Base-by-base conservation (phyloP, 2,329 filamentous ascomycete genomes). In the Aaosphaeria pasadenensis region DNA sequence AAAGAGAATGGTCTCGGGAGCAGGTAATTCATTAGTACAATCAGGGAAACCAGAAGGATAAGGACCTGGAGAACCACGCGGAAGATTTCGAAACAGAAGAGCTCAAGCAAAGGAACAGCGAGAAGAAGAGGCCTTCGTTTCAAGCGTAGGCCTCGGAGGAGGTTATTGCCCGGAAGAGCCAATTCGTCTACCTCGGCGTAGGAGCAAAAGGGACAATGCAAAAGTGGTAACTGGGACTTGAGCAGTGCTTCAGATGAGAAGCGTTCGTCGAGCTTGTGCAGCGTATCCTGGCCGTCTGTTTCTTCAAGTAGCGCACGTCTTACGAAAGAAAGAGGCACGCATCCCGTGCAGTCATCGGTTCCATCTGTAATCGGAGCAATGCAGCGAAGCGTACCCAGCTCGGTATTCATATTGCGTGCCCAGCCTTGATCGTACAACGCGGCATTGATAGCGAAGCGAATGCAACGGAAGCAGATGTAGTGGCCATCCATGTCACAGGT, bases 391-490 rank as follows among this genome's bases (percentile, higher is more conserved):
- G 89, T 91, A 35, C 88, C 88, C 35, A 78, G 82, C 49, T 84
- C 79, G 30, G 82, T 71, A 63, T 94, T 81, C 58, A 96, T 86
- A 59, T 83, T 94, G 50, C 87, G 85, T 43, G 84, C 82, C 89
- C 92, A 96, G 45, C 89, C 89, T 68, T 97, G 94, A 0, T 94
- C 94, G 65, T 95, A 97, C 0, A 97, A 75, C 2, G 91, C 91
- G 66, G 97, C 92, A 43, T 86, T 87, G 50, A 92, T 80, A 7
- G 91, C 86, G 55, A 87, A 84, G 54, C 86, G 86, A 44, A 97
- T 85, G 69, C 94, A 97, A 41, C 82, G 82, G 70, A 91, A 86
- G 71, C 89, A 94, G 46, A 92, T 78, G 63, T 88, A 81, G 71
- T 94, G 89, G 1, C 82, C 84, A 3, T 81, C 77, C 31, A 76